Percentiles rank a stretch among this genome's conserved stretches.
These are phyloP conservation scores for Colletotrichum sp. DNA, from an alignment of 2,329 filamentous ascomycete genomes.

Conservation along the genomic window DNA sequence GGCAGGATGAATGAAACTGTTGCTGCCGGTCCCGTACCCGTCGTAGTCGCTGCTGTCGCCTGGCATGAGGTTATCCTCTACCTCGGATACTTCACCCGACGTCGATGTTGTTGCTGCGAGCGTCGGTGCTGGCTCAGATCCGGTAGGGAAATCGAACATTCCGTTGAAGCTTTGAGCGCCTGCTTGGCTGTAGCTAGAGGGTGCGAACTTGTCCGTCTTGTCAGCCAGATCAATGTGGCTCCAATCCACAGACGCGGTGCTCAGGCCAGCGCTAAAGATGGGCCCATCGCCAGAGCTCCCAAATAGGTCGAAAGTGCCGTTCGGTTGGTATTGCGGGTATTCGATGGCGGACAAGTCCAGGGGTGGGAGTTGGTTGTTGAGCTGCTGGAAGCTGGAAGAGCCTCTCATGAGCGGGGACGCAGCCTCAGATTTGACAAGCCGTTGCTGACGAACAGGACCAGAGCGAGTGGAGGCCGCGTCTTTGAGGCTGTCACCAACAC, in stretches of 20 bases:
- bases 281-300: conserved; percentile 56
- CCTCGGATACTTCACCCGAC: conserved; percentile 72
- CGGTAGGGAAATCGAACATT: conserved; percentile 55
- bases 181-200: conserved; percentile 61
- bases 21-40: conserved; percentile 52
- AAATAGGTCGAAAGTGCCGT: conserved; percentile 58
- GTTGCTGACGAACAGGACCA: conserved; percentile 49
- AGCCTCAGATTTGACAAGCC: conserved; percentile 65
- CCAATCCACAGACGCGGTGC: conserved; percentile 56
- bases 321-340: conserved; percentile 53
- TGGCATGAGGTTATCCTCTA: conserved; percentile 61
- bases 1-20: conserved; percentile 32
- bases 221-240: conserved; percentile 51
- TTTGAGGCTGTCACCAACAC: conserved; percentile 44
- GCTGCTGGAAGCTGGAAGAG: conserved; percentile 53
- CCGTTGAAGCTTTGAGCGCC: conserved; percentile 55
- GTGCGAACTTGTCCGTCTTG: conserved; percentile 52
- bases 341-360: conserved; percentile 64
- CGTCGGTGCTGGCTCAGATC: conserved; percentile 59
- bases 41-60: conserved; percentile 52
- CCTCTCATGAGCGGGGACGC: conserved; percentile 62
- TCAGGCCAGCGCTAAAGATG: conserved; percentile 67
- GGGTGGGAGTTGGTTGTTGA: conserved; percentile 59
- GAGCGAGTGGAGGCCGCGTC: conserved; percentile 38
- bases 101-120: conserved; percentile 64